phyloP scores from a whole-genome alignment of 805 yeast species.

The Ogataea philodendri region DNA sequence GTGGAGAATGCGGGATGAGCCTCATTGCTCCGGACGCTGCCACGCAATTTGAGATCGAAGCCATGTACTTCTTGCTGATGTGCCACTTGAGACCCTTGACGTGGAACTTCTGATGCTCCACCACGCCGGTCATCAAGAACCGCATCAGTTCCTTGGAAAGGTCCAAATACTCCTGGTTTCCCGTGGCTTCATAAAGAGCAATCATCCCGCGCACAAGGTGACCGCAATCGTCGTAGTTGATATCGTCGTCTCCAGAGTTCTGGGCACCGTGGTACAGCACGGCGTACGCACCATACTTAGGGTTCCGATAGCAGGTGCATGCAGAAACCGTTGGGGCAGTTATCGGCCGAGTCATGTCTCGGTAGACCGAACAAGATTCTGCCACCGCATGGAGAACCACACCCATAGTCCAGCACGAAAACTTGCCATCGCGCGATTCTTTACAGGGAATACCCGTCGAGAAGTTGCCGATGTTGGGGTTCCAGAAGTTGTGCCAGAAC shows the following conservation, averaged over 20 bases:
- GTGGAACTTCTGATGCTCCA: slow-evolving; percentile 48
- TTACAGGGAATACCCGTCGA: slow-evolving; percentile 40
- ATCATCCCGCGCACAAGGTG: slow-evolving; percentile 67
- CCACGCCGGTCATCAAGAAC: slow-evolving; percentile 70
- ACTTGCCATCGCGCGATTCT: slow-evolving; percentile 50
- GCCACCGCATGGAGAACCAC: slow-evolving; percentile 64
- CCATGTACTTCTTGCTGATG: slow-evolving; percentile 53
- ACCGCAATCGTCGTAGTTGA: slow-evolving; percentile 73
- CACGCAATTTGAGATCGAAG: slow-evolving; percentile 68
- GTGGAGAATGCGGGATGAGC: slow-evolving; percentile 51
- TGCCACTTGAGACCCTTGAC: slow-evolving; percentile 66
- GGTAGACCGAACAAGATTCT: slow-evolving; percentile 58
- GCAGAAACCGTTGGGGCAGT: slow-evolving; percentile 50
- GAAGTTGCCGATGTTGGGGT: slow-evolving; percentile 37
- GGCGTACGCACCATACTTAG: slow-evolving; percentile 52
- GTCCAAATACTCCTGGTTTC: slow-evolving; percentile 50
- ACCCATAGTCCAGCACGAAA: slow-evolving; percentile 67
- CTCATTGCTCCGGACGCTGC: slow-evolving; percentile 60
- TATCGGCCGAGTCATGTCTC: slow-evolving; percentile 51
- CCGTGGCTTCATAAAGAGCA: slow-evolving; percentile 67
- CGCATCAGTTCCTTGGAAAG: slow-evolving; percentile 57
- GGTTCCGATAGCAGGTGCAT: slow-evolving; percentile 51
- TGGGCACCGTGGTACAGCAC: slow-evolving; percentile 60
- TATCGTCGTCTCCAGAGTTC: slow-evolving; percentile 53
- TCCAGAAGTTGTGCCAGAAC: slow-evolving; percentile 44